Conservation (phyloP, 192 early-diverging fungal species). For the Entophlyctis luteolus region DNA sequence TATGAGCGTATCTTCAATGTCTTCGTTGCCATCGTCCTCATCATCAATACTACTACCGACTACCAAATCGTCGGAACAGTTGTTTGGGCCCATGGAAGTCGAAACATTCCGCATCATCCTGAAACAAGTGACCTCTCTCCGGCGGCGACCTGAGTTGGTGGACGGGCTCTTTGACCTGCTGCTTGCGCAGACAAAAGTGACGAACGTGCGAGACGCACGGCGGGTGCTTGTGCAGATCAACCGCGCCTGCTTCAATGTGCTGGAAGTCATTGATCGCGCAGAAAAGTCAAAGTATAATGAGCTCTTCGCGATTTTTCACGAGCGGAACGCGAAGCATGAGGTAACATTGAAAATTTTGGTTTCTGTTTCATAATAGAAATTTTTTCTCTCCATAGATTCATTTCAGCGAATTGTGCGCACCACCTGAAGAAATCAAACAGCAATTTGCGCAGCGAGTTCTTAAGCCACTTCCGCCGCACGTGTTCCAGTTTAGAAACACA, state of each 20-base stretch:
- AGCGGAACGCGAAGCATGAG: constrained; percentile 5
- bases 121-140: neutral
- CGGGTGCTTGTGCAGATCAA: neutral
- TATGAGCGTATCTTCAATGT: too few relatives aligned
- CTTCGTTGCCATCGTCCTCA: too few relatives aligned
- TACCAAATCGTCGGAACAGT: neutral
- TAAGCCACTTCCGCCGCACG: neutral
- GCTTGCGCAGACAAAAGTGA: neutral
- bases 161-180: neutral
- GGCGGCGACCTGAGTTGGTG: neutral
- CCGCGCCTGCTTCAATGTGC: neutral
- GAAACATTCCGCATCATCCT: neutral
- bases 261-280: neutral
- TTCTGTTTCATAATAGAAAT: neutral
- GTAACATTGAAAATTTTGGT: too few relatives aligned
- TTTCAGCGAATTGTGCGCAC: neutral
- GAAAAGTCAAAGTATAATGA: neutral
- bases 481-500: neutral
- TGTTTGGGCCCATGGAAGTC: constrained; percentile 10
- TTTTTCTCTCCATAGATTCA: neutral
- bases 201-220: neutral
- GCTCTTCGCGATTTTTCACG: constrained; percentile 4
- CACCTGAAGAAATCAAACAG: neutral
- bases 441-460: neutral
- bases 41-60: too few relatives aligned